Evolutionary conservation across 371 early-diverging fungal genomes (phyloP).

Genomic region (Mortierella sp.): DNA sequence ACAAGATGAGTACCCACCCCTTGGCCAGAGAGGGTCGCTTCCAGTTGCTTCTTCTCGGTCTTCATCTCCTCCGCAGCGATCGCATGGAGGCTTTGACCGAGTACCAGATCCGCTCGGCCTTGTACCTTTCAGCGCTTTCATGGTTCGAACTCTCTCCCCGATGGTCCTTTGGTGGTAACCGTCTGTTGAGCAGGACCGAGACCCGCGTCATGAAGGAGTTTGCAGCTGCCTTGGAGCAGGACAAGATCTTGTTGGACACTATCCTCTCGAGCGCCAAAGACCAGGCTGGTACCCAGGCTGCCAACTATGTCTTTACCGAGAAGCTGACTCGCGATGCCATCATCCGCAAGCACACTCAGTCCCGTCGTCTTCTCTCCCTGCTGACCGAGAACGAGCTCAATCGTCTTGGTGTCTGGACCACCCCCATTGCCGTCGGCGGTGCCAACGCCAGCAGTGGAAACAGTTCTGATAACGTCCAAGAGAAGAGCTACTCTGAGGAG

Average conservation of each 20-base stretch:
- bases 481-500: constrained; percentile 67
- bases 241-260: constrained; percentile 70
- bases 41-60: constrained; percentile 81
- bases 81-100: constrained; percentile 79
- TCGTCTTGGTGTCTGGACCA: constrained; percentile 86
- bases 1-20: constrained; percentile 77
- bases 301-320: constrained; percentile 44
- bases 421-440: constrained; percentile 66
- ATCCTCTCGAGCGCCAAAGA: constrained; percentile 60
- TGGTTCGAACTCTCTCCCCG: constrained; percentile 84
- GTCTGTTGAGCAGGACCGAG: constrained; percentile 72
- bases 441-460: constrained; percentile 19
- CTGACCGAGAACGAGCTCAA: constrained; percentile 91
- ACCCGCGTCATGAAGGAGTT: constrained; percentile 79
- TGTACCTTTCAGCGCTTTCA: constrained; percentile 76
- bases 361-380: constrained; percentile 76
- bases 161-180: constrained; percentile 82
- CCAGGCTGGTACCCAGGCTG: constrained; percentile 23
- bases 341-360: constrained; percentile 64
- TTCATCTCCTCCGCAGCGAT: constrained; percentile 79
- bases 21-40: constrained; percentile 86
- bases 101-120: constrained; percentile 69
- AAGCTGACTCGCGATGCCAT: constrained; percentile 60
- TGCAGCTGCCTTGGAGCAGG: constrained; percentile 74
- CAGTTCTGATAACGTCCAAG: constrained; percentile 58